Evolutionary conservation across 75 land plant species (phyloP).

Genomic region (Pinus albicaulis): DNA sequence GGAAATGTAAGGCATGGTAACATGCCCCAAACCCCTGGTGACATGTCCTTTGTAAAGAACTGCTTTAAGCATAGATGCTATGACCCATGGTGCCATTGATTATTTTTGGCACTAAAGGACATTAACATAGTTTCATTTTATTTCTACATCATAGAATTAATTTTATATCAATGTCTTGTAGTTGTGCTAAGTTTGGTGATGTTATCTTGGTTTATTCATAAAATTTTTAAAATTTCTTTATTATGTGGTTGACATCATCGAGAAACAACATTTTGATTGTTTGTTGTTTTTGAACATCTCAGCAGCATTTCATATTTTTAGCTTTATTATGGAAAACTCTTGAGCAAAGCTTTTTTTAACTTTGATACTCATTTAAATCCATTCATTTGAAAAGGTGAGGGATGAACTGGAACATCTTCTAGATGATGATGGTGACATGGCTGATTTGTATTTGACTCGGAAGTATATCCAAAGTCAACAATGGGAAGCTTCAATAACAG

Average conservation of each 20-base stretch:
- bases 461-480: slow-evolving; percentile 72
- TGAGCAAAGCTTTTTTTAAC: background rate
- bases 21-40: too few relatives aligned
- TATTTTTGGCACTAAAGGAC: too few relatives aligned
- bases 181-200: too few relatives aligned
- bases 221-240: background rate
- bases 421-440: slow-evolving; percentile 97
- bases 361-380: background rate
- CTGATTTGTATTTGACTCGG: slow-evolving; percentile 85
- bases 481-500: slow-evolving; percentile 43
- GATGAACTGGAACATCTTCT: slow-evolving; percentile 96
- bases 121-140: too few relatives aligned
- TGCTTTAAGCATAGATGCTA: too few relatives aligned
- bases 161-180: too few relatives aligned
- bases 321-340: background rate
- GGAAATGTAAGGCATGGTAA: too few relatives aligned
- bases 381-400: slow-evolving; percentile 54
- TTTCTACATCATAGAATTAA: too few relatives aligned
- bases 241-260: background rate
- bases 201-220: background rate
- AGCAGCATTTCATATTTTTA: background rate
- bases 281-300: background rate
- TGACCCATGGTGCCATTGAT: too few relatives aligned
- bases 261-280: background rate
- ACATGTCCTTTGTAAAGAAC: too few relatives aligned